phyloP scores from a whole-genome alignment of 805 yeast genomes.

The Teunomyces funiuensis region DNA sequence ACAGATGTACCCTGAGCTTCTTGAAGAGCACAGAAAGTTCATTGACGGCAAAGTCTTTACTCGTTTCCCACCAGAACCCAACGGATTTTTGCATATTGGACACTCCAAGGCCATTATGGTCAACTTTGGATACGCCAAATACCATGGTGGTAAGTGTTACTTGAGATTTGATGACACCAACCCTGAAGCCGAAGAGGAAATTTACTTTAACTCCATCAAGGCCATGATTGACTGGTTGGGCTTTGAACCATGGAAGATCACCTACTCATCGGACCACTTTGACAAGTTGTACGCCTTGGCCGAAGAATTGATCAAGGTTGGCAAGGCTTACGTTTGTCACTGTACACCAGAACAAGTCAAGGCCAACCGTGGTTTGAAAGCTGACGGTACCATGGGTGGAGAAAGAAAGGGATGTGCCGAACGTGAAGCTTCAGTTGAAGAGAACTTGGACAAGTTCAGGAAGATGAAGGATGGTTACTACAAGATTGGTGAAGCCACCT shows the following conservation, averaged over 20 bases:
- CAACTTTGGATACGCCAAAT: conserved; percentile 94
- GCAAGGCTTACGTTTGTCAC: conserved; percentile 87
- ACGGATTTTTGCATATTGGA: conserved; percentile 96
- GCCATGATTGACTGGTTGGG: conserved; percentile 94
- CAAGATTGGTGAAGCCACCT: conserved; percentile 86
- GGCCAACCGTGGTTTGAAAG: conserved; percentile 84
- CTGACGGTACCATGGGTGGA: conserved; percentile 93
- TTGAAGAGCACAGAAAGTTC: conserved; percentile 73
- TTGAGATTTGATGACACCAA: conserved; percentile 96
- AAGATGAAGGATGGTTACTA: conserved; percentile 89
- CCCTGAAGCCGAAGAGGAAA: conserved; percentile 97
- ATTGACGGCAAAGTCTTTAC: conserved; percentile 86
- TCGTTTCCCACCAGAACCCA: conserved; percentile 98
- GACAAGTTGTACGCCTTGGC: conserved; percentile 87
- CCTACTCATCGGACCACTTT: conserved; percentile 95
- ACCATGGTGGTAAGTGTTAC: conserved; percentile 82
- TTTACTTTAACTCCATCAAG: conserved; percentile 78
- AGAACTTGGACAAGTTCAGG: conserved; percentile 77
- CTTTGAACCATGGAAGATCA: conserved; percentile 87
- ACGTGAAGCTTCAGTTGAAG: conserved; percentile 69
- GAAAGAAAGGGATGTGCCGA: conserved; percentile 81
- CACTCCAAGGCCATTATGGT: conserved; percentile 98
- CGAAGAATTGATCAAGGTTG: conserved; percentile 69
- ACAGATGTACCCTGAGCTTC: conserved; percentile 82
- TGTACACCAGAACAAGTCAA: conserved; percentile 91